phyloP scores from a whole-genome alignment of 441 rosid species.

The Jatropha multifida region DNA sequence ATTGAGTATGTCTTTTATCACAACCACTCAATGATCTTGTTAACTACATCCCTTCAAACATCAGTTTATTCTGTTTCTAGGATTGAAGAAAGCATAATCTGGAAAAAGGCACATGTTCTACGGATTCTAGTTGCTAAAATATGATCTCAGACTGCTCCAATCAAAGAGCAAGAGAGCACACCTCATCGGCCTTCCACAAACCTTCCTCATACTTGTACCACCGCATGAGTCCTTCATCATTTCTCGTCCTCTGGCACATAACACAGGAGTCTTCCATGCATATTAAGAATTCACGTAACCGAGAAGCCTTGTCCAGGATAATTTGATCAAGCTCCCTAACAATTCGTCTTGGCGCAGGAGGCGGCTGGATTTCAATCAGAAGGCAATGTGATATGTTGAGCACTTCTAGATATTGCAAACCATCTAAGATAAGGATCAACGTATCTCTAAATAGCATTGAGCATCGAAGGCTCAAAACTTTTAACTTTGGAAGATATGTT shows the following conservation, averaged over 20 bases:
- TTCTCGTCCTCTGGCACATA: slow-evolving; percentile 73
- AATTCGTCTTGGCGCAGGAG: slow-evolving; percentile 44
- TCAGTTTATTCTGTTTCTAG: slow-evolving; percentile 19
- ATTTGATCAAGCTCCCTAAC: slow-evolving; percentile 46
- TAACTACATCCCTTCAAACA: slow-evolving; percentile 12
- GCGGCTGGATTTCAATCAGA: slow-evolving; percentile 40
- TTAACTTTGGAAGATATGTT: slow-evolving; percentile 49
- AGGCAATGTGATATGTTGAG: slow-evolving; percentile 85
- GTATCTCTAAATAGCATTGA: slow-evolving; percentile 54
- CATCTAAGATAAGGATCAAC: slow-evolving; percentile 55
- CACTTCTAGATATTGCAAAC: slow-evolving; percentile 56
- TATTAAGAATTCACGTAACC: slow-evolving; percentile 52
- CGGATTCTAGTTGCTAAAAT: background rate
- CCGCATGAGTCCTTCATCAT: slow-evolving; percentile 80
- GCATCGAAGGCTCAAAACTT: slow-evolving; percentile 75
- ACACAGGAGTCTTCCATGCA: slow-evolving; percentile 67
- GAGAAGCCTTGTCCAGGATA: slow-evolving; percentile 55
- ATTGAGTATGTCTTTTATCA: slow-evolving; percentile 1
- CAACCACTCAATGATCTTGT: slow-evolving; percentile 10
- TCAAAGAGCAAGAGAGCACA: slow-evolving; percentile 63
- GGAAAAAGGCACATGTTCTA: background rate
- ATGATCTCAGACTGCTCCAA: slow-evolving; percentile 15
- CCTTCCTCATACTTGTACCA: slow-evolving; percentile 90
- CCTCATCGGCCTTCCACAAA: slow-evolving; percentile 78
- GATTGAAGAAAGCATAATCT: slow-evolving; percentile 17